Evolutionary conservation across 345 rosid genomes (phyloP).

Genomic region (Conringia planisiliqua): DNA sequence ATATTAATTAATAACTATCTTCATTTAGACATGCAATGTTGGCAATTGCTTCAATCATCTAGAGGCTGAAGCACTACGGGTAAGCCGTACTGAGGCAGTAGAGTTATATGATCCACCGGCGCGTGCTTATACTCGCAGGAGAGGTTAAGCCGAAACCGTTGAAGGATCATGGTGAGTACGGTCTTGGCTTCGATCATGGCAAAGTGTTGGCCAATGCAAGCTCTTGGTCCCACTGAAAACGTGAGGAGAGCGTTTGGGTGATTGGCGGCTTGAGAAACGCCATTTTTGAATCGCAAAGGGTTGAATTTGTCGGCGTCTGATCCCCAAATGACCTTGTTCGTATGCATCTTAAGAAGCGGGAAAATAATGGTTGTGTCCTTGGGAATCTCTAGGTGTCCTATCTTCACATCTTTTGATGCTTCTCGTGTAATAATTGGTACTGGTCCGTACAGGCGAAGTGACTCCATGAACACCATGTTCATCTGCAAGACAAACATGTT

Average conservation of each 20-base stretch:
- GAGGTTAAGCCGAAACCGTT: slow-evolving; percentile 35
- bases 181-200: slow-evolving; percentile 22
- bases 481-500: slow-evolving; percentile 32
- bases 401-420: slow-evolving; percentile 39
- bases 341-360: slow-evolving; percentile 36
- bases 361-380: slow-evolving; percentile 35
- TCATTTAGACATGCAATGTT: too few species aligned
- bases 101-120: slow-evolving; percentile 32
- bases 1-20: too few species aligned
- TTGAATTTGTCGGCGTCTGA: slow-evolving; percentile 57
- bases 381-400: slow-evolving; percentile 51
- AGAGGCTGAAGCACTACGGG: slow-evolving; percentile 39
- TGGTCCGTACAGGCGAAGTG: slow-evolving; percentile 57
- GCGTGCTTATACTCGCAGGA: slow-evolving; percentile 44
- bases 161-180: slow-evolving; percentile 43
- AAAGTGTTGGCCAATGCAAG: slow-evolving; percentile 59
- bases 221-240: slow-evolving; percentile 54
- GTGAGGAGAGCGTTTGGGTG: slow-evolving; percentile 52
- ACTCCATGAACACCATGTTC: slow-evolving; percentile 59
- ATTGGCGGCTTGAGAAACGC: slow-evolving; percentile 39
- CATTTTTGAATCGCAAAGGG: slow-evolving; percentile 44
- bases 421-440: slow-evolving; percentile 2
- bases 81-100: slow-evolving; percentile 40
- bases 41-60: too few species aligned
- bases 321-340: slow-evolving; percentile 53